phyloP scores from a whole-genome alignment of 306 rosid genomes.

The Lupinus albus region DNA sequence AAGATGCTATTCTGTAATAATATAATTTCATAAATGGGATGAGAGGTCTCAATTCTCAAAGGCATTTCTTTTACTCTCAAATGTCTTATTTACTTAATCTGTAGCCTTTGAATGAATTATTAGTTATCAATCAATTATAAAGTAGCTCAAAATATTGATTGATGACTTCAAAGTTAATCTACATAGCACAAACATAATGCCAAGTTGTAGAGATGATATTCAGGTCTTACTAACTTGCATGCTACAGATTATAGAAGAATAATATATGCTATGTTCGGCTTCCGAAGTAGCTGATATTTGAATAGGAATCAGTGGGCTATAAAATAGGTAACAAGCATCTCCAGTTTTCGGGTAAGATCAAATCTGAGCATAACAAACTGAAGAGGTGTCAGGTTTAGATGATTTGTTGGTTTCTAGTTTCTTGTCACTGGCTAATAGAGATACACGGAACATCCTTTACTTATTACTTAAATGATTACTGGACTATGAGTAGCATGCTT shows the following conservation, averaged over 20 bases:
- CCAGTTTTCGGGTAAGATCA: conserved; percentile 1
- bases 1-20: neutral
- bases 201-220: neutral
- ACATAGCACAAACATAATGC: neutral
- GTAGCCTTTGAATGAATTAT: neutral
- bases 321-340: neutral
- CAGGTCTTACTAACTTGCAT: neutral
- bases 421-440: neutral
- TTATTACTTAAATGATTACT: no score
- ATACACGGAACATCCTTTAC: neutral
- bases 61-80: no score
- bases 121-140: neutral
- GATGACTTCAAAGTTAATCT: neutral
- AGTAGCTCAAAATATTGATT: conserved; percentile 6
- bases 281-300: neutral
- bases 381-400: conserved; percentile 13
- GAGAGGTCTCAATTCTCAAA: no score
- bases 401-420: neutral
- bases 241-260: neutral
- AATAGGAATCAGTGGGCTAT: neutral
- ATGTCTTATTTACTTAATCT: no score
- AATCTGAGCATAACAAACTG: conserved; percentile 15
- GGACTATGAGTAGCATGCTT: no score
- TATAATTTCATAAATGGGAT: conserved; percentile 1
- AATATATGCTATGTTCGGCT: neutral